Conservation (phyloP, 1,139 yeast genomes). For the Nakaseomyces sp. region DNA sequence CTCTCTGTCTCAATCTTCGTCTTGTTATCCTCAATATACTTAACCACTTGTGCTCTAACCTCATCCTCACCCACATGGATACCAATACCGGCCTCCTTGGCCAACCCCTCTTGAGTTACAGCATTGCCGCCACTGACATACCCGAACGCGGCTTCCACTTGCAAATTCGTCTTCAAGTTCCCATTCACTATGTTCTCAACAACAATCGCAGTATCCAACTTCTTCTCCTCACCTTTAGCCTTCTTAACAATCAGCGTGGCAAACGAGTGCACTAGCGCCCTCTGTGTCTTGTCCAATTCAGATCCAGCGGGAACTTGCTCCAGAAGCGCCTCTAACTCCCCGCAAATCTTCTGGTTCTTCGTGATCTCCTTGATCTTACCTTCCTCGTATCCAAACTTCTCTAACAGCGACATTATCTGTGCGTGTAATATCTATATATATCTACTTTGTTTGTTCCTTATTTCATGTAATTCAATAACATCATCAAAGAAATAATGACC, state of each 20-base stretch:
- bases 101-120: constrained; percentile 42
- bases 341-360: constrained; percentile 77
- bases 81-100: constrained; percentile 74
- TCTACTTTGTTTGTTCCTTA: not conserved
- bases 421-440: no score
- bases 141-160: constrained; percentile 73
- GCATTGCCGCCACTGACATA: constrained; percentile 44
- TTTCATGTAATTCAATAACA: no score
- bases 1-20: constrained; percentile 58
- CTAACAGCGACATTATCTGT: constrained; percentile 37
- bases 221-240: not conserved
- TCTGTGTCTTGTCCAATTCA: constrained; percentile 41
- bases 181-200: constrained; percentile 56
- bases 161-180: constrained; percentile 56
- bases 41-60: constrained; percentile 47
- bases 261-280: constrained; percentile 63
- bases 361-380: constrained; percentile 63
- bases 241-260: constrained; percentile 43
- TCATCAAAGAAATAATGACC: no score
- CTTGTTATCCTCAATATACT: constrained; percentile 51
- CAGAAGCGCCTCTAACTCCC: constrained; percentile 54
- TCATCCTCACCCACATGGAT: constrained; percentile 58
- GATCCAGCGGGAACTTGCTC: constrained; percentile 32
- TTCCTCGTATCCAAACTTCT: constrained; percentile 60
- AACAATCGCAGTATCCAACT: constrained; percentile 30